Evolutionary conservation across 2,329 filamentous ascomycete species (phyloP).

Genomic region (Apiospora phragmitis): DNA sequence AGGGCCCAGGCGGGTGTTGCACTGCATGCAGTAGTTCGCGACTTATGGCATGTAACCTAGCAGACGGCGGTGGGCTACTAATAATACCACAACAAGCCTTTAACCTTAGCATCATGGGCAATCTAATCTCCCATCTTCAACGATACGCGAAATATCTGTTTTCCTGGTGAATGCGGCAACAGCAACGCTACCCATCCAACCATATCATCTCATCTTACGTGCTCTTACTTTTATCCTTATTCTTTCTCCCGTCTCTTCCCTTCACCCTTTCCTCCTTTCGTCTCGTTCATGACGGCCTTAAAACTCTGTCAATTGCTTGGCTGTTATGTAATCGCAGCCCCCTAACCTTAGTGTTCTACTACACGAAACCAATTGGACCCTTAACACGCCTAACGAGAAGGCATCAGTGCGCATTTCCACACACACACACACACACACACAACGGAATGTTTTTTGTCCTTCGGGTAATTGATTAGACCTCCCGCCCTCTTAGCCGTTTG

Average conservation of each 20-base stretch:
- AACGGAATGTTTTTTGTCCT: background rate
- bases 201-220: background rate
- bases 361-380: background rate
- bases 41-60: background rate
- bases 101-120: background rate
- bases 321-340: background rate
- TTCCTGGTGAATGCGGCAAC: background rate
- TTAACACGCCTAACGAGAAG: background rate
- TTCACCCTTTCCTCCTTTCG: background rate
- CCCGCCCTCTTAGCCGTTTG: background rate
- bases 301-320: background rate
- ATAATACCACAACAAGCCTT: background rate
- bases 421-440: background rate
- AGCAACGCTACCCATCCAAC: background rate
- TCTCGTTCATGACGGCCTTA: background rate
- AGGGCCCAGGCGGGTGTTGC: background rate
- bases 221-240: background rate
- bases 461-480: slow-evolving; percentile 2
- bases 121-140: slow-evolving; percentile 5
- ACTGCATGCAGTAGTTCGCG: background rate
- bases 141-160: background rate
- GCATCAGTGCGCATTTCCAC: background rate
- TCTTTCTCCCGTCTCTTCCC: background rate
- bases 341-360: background rate
- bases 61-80: background rate